Percentiles rank a stretch among this genome's conserved stretches.
phyloP scores from a whole-genome alignment of 345 rosid genomes.

The Melaleuca quinquenervia region DNA sequence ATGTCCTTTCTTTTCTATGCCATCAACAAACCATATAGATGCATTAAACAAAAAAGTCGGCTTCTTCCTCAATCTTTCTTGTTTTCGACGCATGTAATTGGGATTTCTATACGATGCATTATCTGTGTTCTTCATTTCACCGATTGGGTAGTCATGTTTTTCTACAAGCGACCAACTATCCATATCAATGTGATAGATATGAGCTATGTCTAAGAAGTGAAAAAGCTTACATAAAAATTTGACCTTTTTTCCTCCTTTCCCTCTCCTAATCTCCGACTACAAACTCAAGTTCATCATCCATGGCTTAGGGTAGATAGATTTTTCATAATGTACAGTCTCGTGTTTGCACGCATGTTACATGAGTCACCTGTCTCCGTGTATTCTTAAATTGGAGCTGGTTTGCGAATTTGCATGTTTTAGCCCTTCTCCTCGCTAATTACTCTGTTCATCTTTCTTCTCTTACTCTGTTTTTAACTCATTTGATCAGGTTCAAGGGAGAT shows the following conservation, averaged over 20 bases:
- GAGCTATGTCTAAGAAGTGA: neutral
- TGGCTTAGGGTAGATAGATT: neutral
- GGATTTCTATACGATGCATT: neutral
- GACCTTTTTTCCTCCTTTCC: neutral
- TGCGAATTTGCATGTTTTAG: neutral
- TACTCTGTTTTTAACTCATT: neutral
- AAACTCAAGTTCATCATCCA: neutral
- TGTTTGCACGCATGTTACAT: neutral
- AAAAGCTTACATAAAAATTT: neutral
- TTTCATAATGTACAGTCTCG: neutral
- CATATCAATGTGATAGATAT: neutral
- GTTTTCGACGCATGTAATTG: neutral
- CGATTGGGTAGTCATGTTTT: neutral
- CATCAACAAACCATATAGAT: neutral
- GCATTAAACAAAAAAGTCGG: neutral
- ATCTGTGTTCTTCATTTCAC: neutral
- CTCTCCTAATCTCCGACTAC: neutral
- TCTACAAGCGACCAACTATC: neutral
- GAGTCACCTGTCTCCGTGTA: neutral
- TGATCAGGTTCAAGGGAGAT: neutral
- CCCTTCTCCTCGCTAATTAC: neutral
- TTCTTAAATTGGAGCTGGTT: neutral
- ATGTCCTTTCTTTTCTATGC: neutral
- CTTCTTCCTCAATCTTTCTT: neutral
- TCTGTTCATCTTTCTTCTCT: neutral